These are phyloP conservation scores for Candida ovalis DNA, from an alignment of 805 yeast genomes.

Conservation along the genomic window DNA sequence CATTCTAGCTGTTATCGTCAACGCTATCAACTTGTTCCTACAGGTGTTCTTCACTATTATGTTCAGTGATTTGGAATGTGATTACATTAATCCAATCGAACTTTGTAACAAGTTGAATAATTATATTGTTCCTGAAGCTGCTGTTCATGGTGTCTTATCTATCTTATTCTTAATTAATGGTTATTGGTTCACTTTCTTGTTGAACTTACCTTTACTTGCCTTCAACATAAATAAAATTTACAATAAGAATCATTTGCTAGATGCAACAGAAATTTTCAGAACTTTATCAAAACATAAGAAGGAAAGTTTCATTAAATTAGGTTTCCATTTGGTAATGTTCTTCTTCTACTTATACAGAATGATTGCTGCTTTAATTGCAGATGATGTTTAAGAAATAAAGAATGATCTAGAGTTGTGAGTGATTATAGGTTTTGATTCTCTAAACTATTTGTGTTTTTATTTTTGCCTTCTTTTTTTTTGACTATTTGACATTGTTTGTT, in stretches of 20 bases:
- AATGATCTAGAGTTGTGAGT: neutral
- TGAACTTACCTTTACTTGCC: slow-evolving; percentile 80
- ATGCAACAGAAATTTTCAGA: slow-evolving; percentile 96
- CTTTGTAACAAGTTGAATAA: slow-evolving; percentile 89
- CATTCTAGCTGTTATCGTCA: slow-evolving; percentile 74
- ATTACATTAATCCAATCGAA: slow-evolving; percentile 96
- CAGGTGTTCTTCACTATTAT: slow-evolving; percentile 95
- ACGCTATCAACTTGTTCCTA: slow-evolving; percentile 82
- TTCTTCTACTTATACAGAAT: slow-evolving; percentile 94
- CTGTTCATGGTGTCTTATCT: slow-evolving; percentile 69
- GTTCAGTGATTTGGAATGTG: slow-evolving; percentile 93
- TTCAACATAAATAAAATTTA: slow-evolving; percentile 78
- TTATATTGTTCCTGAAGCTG: slow-evolving; percentile 87
- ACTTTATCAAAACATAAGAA: slow-evolving; percentile 89
- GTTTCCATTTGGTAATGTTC: slow-evolving; percentile 86
- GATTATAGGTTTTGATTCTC: too few relatives aligned
- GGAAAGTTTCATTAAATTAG: slow-evolving; percentile 86
- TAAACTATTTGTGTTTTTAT: neutral
- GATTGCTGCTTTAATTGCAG: slow-evolving; percentile 88
- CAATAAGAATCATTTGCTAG: slow-evolving; percentile 79
- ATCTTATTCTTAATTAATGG: slow-evolving; percentile 76
- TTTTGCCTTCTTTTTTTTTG: too few relatives aligned
- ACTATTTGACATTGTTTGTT: too few relatives aligned
- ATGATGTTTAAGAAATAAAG: slow-evolving; percentile 34
- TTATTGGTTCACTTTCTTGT: slow-evolving; percentile 83